phyloP scores from a whole-genome alignment of 257 asterid genomes.

The Rehmannia glutinosa region DNA sequence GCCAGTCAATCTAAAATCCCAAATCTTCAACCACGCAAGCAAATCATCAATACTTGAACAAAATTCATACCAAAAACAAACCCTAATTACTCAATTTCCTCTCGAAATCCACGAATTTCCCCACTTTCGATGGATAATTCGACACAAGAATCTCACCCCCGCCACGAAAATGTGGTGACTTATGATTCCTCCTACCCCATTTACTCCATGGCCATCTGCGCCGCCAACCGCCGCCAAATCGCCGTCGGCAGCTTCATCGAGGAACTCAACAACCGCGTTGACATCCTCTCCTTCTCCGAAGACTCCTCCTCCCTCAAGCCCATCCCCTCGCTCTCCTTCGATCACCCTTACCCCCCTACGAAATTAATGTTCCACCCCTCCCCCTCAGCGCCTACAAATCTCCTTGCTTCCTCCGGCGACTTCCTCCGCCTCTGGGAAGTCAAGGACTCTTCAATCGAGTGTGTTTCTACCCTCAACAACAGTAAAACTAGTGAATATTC shows the following conservation, averaged over 20 bases:
- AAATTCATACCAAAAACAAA: background rate
- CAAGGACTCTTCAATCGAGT: slow-evolving; percentile 45
- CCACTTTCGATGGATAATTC: slow-evolving; percentile 38
- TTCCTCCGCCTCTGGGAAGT: slow-evolving; percentile 83
- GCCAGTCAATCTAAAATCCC: too few relatives aligned
- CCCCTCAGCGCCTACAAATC: slow-evolving; percentile 39
- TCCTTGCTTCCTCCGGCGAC: slow-evolving; percentile 89
- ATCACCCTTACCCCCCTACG: slow-evolving; percentile 96
- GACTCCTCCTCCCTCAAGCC: slow-evolving; percentile 46
- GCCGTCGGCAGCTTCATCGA: slow-evolving; percentile 81
- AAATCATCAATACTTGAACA: background rate
- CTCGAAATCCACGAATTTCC: background rate
- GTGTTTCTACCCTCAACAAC: slow-evolving; percentile 48
- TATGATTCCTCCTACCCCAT: slow-evolving; percentile 56
- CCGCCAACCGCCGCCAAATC: slow-evolving; percentile 42
- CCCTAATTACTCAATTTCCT: slow-evolving; percentile 14
- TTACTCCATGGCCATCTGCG: slow-evolving; percentile 75
- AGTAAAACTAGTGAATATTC: slow-evolving; percentile 72
- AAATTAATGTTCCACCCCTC: slow-evolving; percentile 77
- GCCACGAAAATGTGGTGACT: slow-evolving; percentile 43
- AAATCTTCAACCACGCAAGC: too few relatives aligned
- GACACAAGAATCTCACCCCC: slow-evolving; percentile 38
- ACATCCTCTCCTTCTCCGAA: slow-evolving; percentile 67
- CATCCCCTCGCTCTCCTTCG: slow-evolving; percentile 57
- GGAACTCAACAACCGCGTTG: slow-evolving; percentile 70